Conservation (phyloP, 2,329 filamentous ascomycete species). For the Ophiosphaerella herpotricha region DNA sequence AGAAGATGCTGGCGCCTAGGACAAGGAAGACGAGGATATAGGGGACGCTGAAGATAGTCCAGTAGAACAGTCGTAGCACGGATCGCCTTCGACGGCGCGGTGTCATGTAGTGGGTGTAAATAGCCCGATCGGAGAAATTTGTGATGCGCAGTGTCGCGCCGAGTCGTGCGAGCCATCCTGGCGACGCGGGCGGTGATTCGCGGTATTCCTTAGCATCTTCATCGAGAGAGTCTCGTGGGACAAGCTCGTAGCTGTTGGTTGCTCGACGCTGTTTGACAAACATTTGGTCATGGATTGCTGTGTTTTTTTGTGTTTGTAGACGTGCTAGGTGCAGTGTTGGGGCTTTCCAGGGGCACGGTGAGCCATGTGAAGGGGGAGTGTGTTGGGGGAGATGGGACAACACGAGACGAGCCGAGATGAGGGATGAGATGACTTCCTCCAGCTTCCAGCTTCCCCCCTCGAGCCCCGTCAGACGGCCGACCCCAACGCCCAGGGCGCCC, state of each 20-base stretch:
- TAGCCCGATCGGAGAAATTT: constrained; percentile 33
- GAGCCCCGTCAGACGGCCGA: too few species aligned
- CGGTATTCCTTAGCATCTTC: constrained; percentile 16
- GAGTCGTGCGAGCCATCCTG: constrained; percentile 34
- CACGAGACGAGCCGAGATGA: too few species aligned
- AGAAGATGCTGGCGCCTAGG: constrained; percentile 53
- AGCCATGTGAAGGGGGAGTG: background rate
- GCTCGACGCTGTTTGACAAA: constrained; percentile 20
- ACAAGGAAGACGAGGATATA: constrained; percentile 44
- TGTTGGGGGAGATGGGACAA: background rate
- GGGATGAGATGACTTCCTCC: too few species aligned
- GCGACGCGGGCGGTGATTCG: constrained; percentile 15
- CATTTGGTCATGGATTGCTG: constrained; percentile 14
- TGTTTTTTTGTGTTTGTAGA: background rate
- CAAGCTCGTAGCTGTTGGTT: constrained; percentile 39
- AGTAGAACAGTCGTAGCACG: constrained; percentile 37
- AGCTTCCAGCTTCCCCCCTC: too few species aligned
- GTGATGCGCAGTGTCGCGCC: constrained; percentile 19
- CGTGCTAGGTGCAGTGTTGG: background rate
- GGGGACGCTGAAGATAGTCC: constrained; percentile 36
- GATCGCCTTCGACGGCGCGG: constrained; percentile 40
- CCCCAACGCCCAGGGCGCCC: too few species aligned
- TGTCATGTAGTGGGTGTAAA: constrained; percentile 40
- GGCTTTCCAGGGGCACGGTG: background rate
- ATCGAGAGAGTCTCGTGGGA: constrained; percentile 38